Conservation (phyloP, 2,329 filamentous ascomycete genomes). For the Sordariomycetes sp. region DNA sequence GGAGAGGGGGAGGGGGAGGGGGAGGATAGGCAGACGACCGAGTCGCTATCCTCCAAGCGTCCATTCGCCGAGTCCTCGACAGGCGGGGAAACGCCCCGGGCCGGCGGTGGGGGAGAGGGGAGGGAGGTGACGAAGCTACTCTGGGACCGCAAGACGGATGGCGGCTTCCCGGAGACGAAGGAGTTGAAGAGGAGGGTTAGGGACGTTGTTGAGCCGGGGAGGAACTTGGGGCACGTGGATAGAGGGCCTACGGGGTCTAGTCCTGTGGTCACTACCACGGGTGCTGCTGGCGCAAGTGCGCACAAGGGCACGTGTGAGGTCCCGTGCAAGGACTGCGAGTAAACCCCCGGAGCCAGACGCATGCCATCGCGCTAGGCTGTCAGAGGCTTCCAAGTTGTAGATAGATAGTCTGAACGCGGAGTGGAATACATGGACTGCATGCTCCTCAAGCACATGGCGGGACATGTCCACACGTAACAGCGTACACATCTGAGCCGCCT, state of each 20-base stretch:
- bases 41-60: neutral
- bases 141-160: slow-evolving; percentile 80
- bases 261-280: neutral
- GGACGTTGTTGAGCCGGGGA: slow-evolving; percentile 66
- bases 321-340: slow-evolving; percentile 1
- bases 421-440: too few relatives aligned
- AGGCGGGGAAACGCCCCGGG: neutral
- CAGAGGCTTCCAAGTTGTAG: too few relatives aligned
- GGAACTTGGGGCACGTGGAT: slow-evolving; percentile 61
- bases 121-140: slow-evolving; percentile 39
- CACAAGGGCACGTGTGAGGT: neutral
- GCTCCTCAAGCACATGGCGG: too few relatives aligned
- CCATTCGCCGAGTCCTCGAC: neutral
- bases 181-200: slow-evolving; percentile 75
- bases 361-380: neutral
- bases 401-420: too few relatives aligned
- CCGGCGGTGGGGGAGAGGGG: neutral
- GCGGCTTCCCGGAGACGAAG: slow-evolving; percentile 90
- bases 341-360: neutral
- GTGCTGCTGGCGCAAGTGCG: neutral
- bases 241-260: neutral
- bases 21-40: neutral
- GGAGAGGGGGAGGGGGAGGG: slow-evolving; percentile 10
- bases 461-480: too few relatives aligned
- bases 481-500: too few relatives aligned